These are phyloP conservation scores for Penicillium macrosclerotiorum DNA, from an alignment of 495 filamentous ascomycete species.

Conservation along the genomic window DNA sequence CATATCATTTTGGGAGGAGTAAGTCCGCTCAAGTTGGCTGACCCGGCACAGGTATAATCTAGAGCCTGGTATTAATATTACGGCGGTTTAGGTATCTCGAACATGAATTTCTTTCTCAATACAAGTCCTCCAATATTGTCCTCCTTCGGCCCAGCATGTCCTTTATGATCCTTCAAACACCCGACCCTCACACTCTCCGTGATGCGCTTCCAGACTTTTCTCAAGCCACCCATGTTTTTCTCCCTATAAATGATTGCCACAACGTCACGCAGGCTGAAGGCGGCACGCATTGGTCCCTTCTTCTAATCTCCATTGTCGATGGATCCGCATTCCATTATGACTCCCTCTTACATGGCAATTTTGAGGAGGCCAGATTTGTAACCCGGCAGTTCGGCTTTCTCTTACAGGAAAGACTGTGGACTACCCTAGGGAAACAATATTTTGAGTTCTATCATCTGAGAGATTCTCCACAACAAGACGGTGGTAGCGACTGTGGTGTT, in stretches of 20 bases:
- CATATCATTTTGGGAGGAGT: conserved; percentile 99
- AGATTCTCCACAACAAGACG: conserved; percentile 89
- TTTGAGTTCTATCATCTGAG: conserved; percentile 77
- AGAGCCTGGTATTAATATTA: conserved; percentile 9
- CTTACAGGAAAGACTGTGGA: no score
- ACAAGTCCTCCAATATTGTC: conserved; percentile 78
- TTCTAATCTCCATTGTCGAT: conserved; percentile 86
- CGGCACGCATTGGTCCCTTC: conserved; percentile 91
- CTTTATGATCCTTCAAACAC: conserved; percentile 84
- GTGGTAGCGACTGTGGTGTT: conserved; percentile 90
- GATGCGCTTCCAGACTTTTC: conserved; percentile 62
- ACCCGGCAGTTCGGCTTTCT: conserved; percentile 61
- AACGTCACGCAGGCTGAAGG: conserved; percentile 77
- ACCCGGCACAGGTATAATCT: neutral
- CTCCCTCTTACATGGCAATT: conserved; percentile 75
- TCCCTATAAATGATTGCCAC: conserved; percentile 88
- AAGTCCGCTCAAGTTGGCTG: conserved; percentile 32
- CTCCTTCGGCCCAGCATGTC: conserved; percentile 92
- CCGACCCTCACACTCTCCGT: conserved; percentile 67
- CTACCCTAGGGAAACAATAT: no score
- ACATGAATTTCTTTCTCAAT: conserved; percentile 74
- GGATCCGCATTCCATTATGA: conserved; percentile 96
- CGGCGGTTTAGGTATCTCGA: conserved; percentile 70
- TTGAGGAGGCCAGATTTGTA: conserved; percentile 64
- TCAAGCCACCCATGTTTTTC: conserved; percentile 88